Conservation (phyloP, 306 rosid genomes). For the Elaeagnus macrophylla region DNA sequence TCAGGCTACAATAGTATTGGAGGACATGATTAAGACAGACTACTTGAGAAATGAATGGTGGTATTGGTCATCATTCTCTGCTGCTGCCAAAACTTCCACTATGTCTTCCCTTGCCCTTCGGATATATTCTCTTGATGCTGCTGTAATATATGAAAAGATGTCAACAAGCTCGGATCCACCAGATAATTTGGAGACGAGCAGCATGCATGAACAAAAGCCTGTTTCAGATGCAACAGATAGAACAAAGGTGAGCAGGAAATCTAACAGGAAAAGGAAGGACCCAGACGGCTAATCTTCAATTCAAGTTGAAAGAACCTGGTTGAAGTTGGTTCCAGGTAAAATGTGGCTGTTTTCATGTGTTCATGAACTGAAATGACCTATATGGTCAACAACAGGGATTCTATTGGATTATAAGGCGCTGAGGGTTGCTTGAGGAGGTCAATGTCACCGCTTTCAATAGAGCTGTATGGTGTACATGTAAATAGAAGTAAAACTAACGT, state of each 20-base stretch:
- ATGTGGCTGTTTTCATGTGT: constrained; percentile 18
- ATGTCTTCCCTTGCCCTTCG: constrained; percentile 83
- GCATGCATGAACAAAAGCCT: constrained; percentile 37
- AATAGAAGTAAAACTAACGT: constrained; percentile 78
- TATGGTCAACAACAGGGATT: constrained; percentile 14
- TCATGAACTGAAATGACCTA: constrained; percentile 17
- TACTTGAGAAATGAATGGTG: constrained; percentile 94
- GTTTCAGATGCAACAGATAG: constrained; percentile 53
- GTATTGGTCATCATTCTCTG: constrained; percentile 98
- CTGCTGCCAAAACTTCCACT: constrained; percentile 80
- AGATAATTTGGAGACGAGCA: constrained; percentile 50
- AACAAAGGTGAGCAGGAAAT: constrained; percentile 54
- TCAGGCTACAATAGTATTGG: constrained; percentile 76
- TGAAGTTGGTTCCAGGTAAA: constrained; percentile 19
- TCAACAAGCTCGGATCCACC: constrained; percentile 35
- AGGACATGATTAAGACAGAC: constrained; percentile 87
- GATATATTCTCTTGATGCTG: constrained; percentile 85
- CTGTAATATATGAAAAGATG: constrained; percentile 68
- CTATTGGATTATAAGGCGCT: constrained; percentile 9
- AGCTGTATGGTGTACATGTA: constrained; percentile 51
- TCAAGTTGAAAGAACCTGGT: constrained; percentile 17
- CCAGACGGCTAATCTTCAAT: constrained; percentile 46
- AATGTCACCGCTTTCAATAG: constrained; percentile 15
- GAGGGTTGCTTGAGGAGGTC: not conserved
- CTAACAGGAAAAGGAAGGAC: constrained; percentile 83